Base-by-base conservation (phyloP, 305 asterid genomes). In the Striga hermonthica region DNA sequence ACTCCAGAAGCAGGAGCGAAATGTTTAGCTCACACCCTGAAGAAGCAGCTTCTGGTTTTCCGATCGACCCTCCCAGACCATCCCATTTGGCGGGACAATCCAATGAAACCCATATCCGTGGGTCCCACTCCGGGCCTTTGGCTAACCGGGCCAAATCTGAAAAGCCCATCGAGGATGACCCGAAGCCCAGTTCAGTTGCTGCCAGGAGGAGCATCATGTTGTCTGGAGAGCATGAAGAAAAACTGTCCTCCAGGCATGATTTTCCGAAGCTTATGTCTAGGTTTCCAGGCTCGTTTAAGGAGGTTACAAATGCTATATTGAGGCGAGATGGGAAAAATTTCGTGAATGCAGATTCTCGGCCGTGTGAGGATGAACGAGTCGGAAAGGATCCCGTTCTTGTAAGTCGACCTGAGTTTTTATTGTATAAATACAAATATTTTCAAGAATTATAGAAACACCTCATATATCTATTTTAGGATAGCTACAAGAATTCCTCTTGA, bases 1-100 rank as follows among this genome's bases (percentile, higher is more conserved):
- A 74, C 79, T 75, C 87, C 58, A 88, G 84, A 77, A 86, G 96
- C 81, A 77, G 96, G 76, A 88, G 94, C 64, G 96, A 86, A 76
- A 82, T 86, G 82, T 88, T 86, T 83, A 86, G 48, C 70, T 76
- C 94, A 75, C 89, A 83, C 52, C 87, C 77, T 0, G 96, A 85
- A 67, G 90, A 88, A 69, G 85, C 72, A 47, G 91, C 94, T 57
- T 84, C 94, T 13, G 94, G 94, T 75, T 86, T 88, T 72, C 96
- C 94, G 4, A 86, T 88, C 44, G 91, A 88, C 48, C 96, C 94
- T 5, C 96, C 89, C 36, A 76, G 90, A 71, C 89, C 84, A 67
- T 80, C 85, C 67, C 86, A 81, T 49, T 83, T 73, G 37, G 72
- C 78, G 66, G 91, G 79, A 68, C 86, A 83, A 67, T 45, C 76